These are phyloP conservation scores for Inonotus obliquus DNA, from an alignment of 1,284 basidiomycete genomes.

Conservation along the genomic window DNA sequence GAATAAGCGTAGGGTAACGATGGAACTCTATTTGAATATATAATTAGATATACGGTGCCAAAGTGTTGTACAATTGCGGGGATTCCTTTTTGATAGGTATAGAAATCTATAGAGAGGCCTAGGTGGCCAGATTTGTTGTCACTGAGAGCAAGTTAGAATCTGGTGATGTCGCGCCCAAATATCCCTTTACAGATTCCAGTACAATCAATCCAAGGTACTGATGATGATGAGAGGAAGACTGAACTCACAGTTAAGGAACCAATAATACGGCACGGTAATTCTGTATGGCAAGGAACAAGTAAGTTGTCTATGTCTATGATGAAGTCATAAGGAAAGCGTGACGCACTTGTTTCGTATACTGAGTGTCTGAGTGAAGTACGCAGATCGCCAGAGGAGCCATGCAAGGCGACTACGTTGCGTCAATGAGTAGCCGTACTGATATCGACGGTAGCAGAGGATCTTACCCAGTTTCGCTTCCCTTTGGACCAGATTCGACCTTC, in stretches of 20 bases:
- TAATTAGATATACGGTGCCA: not conserved
- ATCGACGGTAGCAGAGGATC: constrained; percentile 18
- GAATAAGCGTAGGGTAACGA: not conserved
- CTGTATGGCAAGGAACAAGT: constrained; percentile 29
- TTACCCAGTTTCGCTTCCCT: constrained; percentile 59
- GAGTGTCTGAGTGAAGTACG: constrained; percentile 77
- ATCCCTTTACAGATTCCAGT: constrained; percentile 45
- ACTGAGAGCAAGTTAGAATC: constrained; percentile 45
- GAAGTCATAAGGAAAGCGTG: not conserved
- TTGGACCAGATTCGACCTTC: constrained; percentile 46
- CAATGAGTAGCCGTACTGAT: constrained; percentile 6
- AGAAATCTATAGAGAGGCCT: not conserved
- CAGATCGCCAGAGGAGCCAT: constrained; percentile 79
- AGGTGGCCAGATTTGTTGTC: not conserved
- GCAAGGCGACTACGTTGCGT: constrained; percentile 42
- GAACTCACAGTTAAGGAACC: constrained; percentile 56
- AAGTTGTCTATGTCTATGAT: no score
- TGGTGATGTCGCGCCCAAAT: constrained; percentile 76
- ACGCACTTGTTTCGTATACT: constrained; percentile 69
- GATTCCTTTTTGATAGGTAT: not conserved
- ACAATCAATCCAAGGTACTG: constrained; percentile 28
- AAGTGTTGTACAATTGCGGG: not conserved
- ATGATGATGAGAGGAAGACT: not conserved
- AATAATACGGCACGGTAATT: constrained; percentile 69
- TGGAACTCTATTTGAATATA: not conserved